Percentiles rank a stretch among this genome's conserved stretches.
Evolutionary conservation across 441 rosid species (phyloP).

Genomic region (Populus trichocarpa): DNA sequence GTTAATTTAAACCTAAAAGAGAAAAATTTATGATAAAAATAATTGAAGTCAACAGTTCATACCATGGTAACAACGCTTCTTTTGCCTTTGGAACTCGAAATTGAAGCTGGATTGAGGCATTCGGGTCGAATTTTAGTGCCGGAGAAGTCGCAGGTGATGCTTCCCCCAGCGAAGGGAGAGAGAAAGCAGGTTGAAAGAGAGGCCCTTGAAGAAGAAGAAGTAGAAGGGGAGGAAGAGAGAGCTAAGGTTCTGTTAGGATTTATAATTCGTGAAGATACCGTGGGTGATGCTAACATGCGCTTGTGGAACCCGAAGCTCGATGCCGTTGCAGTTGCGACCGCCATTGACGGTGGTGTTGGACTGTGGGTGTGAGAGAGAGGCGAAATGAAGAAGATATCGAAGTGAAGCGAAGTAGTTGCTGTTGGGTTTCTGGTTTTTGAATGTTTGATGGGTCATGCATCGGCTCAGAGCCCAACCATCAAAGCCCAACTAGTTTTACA

Average conservation of each 20-base stretch:
- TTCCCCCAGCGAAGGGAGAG: neutral
- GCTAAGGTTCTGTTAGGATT: neutral
- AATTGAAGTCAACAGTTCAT: neutral
- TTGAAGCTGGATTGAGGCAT: slow-evolving; percentile 43
- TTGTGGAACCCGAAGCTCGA: slow-evolving; percentile 46
- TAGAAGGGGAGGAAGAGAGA: neutral
- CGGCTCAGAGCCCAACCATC: neutral
- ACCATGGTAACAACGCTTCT: slow-evolving; percentile 75
- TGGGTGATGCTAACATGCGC: slow-evolving; percentile 36
- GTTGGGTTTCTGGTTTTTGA: slow-evolving; percentile 3
- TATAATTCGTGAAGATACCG: slow-evolving; percentile 22
- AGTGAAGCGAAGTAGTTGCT: neutral
- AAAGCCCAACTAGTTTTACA: neutral
- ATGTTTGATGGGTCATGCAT: neutral
- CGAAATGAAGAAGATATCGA: neutral
- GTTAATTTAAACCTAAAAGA: neutral
- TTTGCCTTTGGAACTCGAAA: slow-evolving; percentile 51
- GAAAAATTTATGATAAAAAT: too few species aligned
- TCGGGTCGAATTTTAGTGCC: slow-evolving; percentile 52
- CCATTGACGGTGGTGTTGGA: slow-evolving; percentile 35
- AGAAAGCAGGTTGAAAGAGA: neutral
- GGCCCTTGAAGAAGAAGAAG: neutral
- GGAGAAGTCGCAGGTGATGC: slow-evolving; percentile 30
- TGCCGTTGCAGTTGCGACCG: slow-evolving; percentile 59
- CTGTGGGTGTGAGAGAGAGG: neutral